A percentile compares a stretch with the other conserved stretches of the same genome.
Conservation (phyloP, 805 yeast genomes). For the Kluyveromyces lactis region DNA sequence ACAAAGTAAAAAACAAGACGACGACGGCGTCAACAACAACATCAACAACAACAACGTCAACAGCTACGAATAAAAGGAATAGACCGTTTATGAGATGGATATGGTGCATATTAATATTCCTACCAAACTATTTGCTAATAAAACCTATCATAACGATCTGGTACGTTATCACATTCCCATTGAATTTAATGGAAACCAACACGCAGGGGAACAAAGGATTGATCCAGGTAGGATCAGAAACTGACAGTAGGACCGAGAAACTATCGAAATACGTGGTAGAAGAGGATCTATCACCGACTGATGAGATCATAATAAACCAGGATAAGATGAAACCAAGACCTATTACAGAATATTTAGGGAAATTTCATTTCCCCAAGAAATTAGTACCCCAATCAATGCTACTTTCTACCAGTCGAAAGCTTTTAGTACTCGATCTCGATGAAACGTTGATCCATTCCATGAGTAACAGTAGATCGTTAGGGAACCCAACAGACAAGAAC, state of each 20-base stretch:
- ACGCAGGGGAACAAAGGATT: slow-evolving; percentile 17
- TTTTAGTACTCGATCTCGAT: slow-evolving; percentile 81
- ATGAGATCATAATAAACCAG: not conserved
- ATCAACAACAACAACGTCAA: too few species aligned
- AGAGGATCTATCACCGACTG: slow-evolving; percentile 1
- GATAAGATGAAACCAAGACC: slow-evolving; percentile 4
- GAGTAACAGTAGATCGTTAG: slow-evolving; percentile 49
- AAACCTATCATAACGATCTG: slow-evolving; percentile 44
- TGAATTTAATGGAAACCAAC: slow-evolving; percentile 34
- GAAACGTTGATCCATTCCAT: slow-evolving; percentile 92
- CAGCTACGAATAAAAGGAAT: not conserved
- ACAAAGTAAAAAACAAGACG: not conserved
- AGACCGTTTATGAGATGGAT: slow-evolving; percentile 9
- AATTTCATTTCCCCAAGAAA: slow-evolving; percentile 36
- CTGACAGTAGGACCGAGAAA: not conserved
- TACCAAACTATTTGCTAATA: slow-evolving; percentile 43
- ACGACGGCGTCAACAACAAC: not conserved
- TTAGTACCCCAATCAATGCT: slow-evolving; percentile 32
- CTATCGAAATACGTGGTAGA: slow-evolving; percentile 1
- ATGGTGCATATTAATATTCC: slow-evolving; percentile 32
- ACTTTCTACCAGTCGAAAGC: slow-evolving; percentile 35
- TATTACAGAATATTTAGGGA: slow-evolving; percentile 23
- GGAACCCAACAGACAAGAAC: not conserved
- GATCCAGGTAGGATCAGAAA: slow-evolving; percentile 7
- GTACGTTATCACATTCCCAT: slow-evolving; percentile 49